Percentiles rank a stretch among this genome's conserved stretches.
Evolutionary conservation across 441 rosid species (phyloP).

Genomic region (Populus trichocarpa): DNA sequence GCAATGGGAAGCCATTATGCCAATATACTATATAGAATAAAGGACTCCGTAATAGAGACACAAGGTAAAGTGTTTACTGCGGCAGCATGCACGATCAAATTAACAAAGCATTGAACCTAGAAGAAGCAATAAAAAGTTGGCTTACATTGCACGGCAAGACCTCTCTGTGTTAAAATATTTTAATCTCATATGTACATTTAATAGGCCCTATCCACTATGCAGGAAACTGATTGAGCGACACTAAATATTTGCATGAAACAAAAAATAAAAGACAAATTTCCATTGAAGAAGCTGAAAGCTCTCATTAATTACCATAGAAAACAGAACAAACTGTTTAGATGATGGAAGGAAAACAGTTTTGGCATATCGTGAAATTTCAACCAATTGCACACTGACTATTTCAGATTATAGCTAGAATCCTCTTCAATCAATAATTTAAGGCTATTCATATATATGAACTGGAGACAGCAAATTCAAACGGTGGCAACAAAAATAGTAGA

Average conservation of each 20-base stretch:
- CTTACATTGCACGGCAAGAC: background rate
- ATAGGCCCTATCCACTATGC: background rate
- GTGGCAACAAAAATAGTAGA: background rate
- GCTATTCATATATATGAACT: background rate
- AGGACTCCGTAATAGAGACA: too few relatives aligned
- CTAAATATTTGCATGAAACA: background rate
- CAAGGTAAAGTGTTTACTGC: too few relatives aligned
- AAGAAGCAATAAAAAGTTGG: background rate
- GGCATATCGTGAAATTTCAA: background rate
- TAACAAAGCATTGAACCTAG: too few relatives aligned
- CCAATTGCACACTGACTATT: background rate
- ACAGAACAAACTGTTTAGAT: background rate
- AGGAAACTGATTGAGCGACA: background rate
- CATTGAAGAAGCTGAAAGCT: background rate
- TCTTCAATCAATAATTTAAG: background rate
- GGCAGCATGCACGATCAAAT: too few relatives aligned
- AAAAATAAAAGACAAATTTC: background rate
- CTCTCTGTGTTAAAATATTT: background rate
- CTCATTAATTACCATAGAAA: background rate
- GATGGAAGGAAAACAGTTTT: constrained; percentile 22
- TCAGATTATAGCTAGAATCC: background rate
- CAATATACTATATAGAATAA: too few relatives aligned
- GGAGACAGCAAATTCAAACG: background rate
- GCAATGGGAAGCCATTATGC: too few relatives aligned
- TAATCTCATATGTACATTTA: background rate